Percentiles rank a stretch among this genome's conserved stretches.
phyloP scores from a whole-genome alignment of 2,329 filamentous ascomycete species.

The Pseudogymnoascus sp. region DNA sequence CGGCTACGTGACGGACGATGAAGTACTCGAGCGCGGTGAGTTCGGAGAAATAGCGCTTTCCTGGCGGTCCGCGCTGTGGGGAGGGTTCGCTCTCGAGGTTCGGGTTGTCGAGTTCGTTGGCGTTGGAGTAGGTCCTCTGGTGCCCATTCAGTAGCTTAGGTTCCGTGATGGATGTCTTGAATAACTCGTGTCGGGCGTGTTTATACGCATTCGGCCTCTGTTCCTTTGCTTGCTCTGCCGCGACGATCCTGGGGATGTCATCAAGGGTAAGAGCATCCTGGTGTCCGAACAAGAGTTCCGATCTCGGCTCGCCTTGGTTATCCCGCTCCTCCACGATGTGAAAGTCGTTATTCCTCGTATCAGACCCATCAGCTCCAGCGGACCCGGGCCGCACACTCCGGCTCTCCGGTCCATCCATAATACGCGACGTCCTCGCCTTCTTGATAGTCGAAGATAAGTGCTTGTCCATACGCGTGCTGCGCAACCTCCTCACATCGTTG shows the following conservation, averaged over 20 bases:
- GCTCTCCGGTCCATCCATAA: slow-evolving; percentile 82
- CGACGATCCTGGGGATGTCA: slow-evolving; percentile 92
- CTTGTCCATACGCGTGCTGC: slow-evolving; percentile 90
- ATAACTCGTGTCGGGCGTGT: slow-evolving; percentile 64
- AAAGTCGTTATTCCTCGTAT: slow-evolving; percentile 52
- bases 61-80: slow-evolving; percentile 23
- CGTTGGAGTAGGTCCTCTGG: slow-evolving; percentile 58
- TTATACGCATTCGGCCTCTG: slow-evolving; percentile 76
- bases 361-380: slow-evolving; percentile 54
- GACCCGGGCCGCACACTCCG: slow-evolving; percentile 63
- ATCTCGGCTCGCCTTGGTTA: slow-evolving; percentile 59
- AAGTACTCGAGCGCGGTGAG: slow-evolving; percentile 94
- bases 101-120: slow-evolving; percentile 44
- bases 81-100: slow-evolving; percentile 43
- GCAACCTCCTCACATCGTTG: slow-evolving; percentile 84
- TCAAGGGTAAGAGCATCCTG: slow-evolving; percentile 90
- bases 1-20: slow-evolving; percentile 90
- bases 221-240: slow-evolving; percentile 89
- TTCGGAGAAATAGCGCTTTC: slow-evolving; percentile 90
- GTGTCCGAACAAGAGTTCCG: slow-evolving; percentile 80
- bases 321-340: slow-evolving; percentile 78
- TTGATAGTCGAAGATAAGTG: slow-evolving; percentile 89
- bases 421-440: slow-evolving; percentile 81
- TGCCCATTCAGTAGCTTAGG: slow-evolving; percentile 64
- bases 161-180: slow-evolving; percentile 49